Evolutionary conservation across 1,284 basidiomycete species (phyloP), one percentile per base, ranked within the genome.

Genomic region (Tilletia indica): DNA sequence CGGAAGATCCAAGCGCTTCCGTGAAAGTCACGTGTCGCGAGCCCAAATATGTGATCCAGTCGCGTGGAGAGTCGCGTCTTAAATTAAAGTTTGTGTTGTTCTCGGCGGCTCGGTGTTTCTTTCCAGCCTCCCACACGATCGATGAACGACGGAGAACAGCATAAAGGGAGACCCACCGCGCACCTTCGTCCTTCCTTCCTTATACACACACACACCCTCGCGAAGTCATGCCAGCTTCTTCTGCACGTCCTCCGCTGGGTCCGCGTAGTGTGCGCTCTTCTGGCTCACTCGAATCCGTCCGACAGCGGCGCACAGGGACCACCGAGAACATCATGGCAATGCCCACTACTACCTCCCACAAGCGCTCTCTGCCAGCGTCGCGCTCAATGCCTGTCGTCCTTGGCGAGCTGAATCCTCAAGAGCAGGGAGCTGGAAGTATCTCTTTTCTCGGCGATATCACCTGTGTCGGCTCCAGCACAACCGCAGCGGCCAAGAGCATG

Each of bases 141-240:
- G 25, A 31, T 31, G 2, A 31, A 31, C 25, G 25, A 31, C 25
- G 25, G 25, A 31, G 25, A 31, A 31, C 25, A 31, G 25, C 1
- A 31, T 31, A 31, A 31, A 31, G 25, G 25, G 25, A 31, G 51
- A 19, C 51, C 1, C 51, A 2, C 51, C 51, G n/a, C 51, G 51
- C 51, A n/a, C 51, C 31, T 11, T 19, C 51, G 12, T 19, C 36
- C 42, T 12, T 16, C 16, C 19, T 39, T 56, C 16, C 36, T n/a
- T 31, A 12, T 56, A 69, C 64, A 72, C 36, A 48, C 49, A 36
- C 48, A 31, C 45, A 19, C 49, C 47, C 54, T 14, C 70, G 61
- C 51, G 2, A 8, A 21, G 8, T 54, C n/a, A 54, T 31, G 51
- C 19, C 51, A 1, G 1, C 51, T 1, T 31, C 51, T 19, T 54